Evolutionary conservation across 345 rosid species (phyloP), one percentile per base, ranked within the genome.

Genomic region (Stellera chamaejasme): DNA sequence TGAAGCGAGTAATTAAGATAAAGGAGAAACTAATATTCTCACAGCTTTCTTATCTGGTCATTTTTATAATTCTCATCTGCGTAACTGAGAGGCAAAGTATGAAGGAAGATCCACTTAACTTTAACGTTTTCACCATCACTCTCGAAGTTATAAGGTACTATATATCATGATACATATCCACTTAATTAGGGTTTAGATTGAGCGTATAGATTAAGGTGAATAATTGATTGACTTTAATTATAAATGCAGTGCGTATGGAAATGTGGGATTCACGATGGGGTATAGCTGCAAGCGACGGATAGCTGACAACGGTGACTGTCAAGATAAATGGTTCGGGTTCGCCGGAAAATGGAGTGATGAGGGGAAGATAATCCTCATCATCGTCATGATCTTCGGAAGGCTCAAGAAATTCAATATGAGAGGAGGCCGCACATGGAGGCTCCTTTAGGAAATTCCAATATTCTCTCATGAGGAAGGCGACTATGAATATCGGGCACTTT

Each of bases 381-480:
- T 64, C 3, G 72, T 73, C 12, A 77, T 73, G 82, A 7, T 79
- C 1, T 72, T 69, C 52, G 78, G 83, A 60, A 72, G 83, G 50
- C 63, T 79, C 0, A 79, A 75, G 61, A 72, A 65, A 54, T 72
- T 72, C 69, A 75, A 67, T 45, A 60, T 67, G 65, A 45, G 61
- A 13, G 82, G 79, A 11, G 82, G 79, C 8, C 63, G 23, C 53
- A 69, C 74, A 2, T 78, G 83, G 83, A 65, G 50, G 13, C 68
- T 77, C 39, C 39, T 32, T 5, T 32, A 32, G 39, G 39, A 19
- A 19, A 19, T 19, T 0, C 23, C 23, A 19, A 19, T 19, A 19
- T 19, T 19, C 23, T 19, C 23, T 19, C 23, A 19, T n/a, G n/a
- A n/a, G n/a, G n/a, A n/a, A n/a, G n/a, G n/a, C n/a, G n/a, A n/a